A percentile compares a stretch with the other conserved stretches of the same genome.
Conservation (phyloP, 345 rosid genomes). For the Syzygium aqueum region DNA sequence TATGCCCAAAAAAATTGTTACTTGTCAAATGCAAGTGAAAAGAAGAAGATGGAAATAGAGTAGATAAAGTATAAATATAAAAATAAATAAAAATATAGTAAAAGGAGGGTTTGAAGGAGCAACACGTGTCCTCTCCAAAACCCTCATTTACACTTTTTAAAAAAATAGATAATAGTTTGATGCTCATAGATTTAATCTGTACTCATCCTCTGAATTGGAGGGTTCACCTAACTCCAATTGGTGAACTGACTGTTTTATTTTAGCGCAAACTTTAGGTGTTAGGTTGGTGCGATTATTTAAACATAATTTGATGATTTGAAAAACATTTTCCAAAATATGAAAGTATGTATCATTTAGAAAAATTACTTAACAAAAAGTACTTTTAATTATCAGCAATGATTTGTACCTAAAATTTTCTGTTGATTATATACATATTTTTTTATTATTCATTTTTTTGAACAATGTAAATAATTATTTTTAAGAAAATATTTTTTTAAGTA, state of each 20-base stretch:
- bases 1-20: background rate
- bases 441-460: background rate
- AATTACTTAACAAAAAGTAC: background rate
- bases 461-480: background rate
- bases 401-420: background rate
- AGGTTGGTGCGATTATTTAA: background rate
- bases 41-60: background rate
- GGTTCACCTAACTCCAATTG: background rate
- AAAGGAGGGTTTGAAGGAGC: background rate
- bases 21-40: background rate
- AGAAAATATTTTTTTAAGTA: too few species aligned
- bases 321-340: background rate
- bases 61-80: background rate
- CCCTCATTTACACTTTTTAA: background rate
- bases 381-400: background rate
- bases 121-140: background rate
- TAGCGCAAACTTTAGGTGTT: background rate
- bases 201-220: background rate
- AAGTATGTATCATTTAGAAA: background rate
- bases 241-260: background rate
- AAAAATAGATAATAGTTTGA: background rate
- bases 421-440: background rate
- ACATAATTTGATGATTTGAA: background rate
- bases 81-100: background rate
- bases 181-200: background rate